phyloP scores from a whole-genome alignment of 768 basidiomycete genomes.

The Calocera viscosa region DNA sequence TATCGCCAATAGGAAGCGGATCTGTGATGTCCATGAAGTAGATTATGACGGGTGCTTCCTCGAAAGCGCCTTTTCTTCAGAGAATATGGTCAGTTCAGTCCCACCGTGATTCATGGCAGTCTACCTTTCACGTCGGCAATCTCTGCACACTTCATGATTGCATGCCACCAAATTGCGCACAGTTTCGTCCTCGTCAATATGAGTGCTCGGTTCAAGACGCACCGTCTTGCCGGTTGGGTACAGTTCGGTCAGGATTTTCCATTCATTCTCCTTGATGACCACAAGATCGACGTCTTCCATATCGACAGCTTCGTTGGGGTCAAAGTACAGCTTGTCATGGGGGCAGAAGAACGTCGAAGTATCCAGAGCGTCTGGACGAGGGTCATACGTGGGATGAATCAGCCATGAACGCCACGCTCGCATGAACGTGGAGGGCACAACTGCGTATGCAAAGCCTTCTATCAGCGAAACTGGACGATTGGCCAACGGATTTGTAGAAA shows the following conservation, averaged over 20 bases:
- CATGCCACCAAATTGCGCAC: background rate
- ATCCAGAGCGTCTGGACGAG: conserved; percentile 51
- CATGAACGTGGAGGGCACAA: conserved; percentile 50
- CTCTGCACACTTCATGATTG: conserved; percentile 39
- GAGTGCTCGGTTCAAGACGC: background rate
- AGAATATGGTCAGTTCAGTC: background rate
- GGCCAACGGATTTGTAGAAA: conserved; percentile 34
- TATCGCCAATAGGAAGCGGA: background rate
- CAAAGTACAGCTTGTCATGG: conserved; percentile 50
- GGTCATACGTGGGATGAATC: conserved; percentile 38
- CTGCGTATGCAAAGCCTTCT: conserved; percentile 41
- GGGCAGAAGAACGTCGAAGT: conserved; percentile 53
- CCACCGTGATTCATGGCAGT: conserved; percentile 12
- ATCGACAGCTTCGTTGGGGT: conserved; percentile 38
- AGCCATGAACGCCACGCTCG: conserved; percentile 62
- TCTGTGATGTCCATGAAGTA: background rate
- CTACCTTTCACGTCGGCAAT: conserved; percentile 50
- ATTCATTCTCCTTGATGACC: conserved; percentile 50
- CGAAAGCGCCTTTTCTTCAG: background rate
- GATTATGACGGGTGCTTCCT: conserved; percentile 9
- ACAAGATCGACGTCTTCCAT: background rate
- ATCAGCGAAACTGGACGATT: conserved; percentile 36
- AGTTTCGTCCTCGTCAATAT: background rate
- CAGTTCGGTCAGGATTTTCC: conserved; percentile 49
- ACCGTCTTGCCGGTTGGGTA: conserved; percentile 21